Base-by-base conservation (phyloP, 2,329 filamentous ascomycete genomes). In the Huntiella savannae region DNA sequence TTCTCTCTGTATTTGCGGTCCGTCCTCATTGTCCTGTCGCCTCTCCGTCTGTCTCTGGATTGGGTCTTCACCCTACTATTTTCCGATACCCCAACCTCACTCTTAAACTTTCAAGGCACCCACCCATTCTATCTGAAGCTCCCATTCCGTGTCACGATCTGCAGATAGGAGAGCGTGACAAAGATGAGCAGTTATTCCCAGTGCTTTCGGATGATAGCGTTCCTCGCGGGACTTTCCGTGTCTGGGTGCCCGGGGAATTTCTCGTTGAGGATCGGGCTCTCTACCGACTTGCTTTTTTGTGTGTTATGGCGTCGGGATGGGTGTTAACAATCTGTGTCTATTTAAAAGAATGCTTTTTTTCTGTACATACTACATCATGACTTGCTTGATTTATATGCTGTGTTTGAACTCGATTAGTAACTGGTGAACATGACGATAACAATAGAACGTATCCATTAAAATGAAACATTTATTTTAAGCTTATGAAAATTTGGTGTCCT, bases 221-320 rank as follows among this genome's bases (percentile, higher is more conserved):
- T 42, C 47, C 13, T 15, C 39, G 17, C 28, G 43, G 40, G 40
- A 34, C 16, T 12, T 19, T 43, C 40, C 40, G 28, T 43, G 40
- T 43, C 32, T 33, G 15, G 40, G 40, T 43, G 32, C 19, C 32
- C 40, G 40, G 40, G 32, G 40, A 28, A 12, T 43, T 34, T 17
- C 32, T 10, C 16, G 40, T 43, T 5, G 32, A 43, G 40, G 34
- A 17, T 33, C 40, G 15, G 28, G 19, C 34, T 43, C 40, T 43
- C 40, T 43, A 43, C 32, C 32, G 40, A 43, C 22, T 43, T 43
- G 28, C 40, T 43, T 43, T 43, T 43, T 15, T 35, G 32, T 43
- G 40, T 43, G 33, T 34, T 19, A 16, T 32, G 28, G 40, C 34
- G n/a, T 32, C 33, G 11, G 40, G 32, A 43, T 33, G 12, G 40